Base-by-base conservation (phyloP, 106 monocot species). In the Amphibolis antarctica region DNA sequence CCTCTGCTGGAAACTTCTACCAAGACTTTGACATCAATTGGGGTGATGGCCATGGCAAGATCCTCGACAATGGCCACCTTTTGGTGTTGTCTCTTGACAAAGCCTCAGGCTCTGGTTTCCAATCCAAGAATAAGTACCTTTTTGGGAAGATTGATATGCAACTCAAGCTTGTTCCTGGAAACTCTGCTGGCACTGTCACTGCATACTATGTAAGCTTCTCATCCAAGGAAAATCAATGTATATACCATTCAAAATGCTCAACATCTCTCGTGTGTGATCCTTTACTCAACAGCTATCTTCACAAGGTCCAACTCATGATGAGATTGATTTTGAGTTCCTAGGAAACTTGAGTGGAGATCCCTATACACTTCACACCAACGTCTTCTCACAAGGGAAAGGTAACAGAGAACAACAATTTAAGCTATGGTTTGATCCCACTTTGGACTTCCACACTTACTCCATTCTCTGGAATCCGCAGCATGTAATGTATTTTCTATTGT, bases 121-220 rank as follows among this genome's bases (percentile, higher is more conserved):
- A 73, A 29, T 73, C 72, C n/a, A 64, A 56, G 53, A 64, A 57
- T 18, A 65, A 73, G 65, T 73, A 73, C 65, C 72, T 73, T 65
- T 73, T 51, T 42, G 72, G 72, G 46, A 64, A 63, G 65, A 73
- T 73, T 57, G 72, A 73, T 15, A 73, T 73, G 72, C 72, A 73
- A 65, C 19, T 73, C 53, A 73, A 73, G 65, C 65, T 73, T 29
- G 72, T 73, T 15, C 72, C 46, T 20, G 72, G 64, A n/a, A 73
- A 73, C 65, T 73, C 72, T 21, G 72, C 72, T 46, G 72, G 72
- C 57, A 73, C 72, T 22, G 72, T 73, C 46, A 65, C 72, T 42
- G 65, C 72, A 10, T 73, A 65, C 55, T 73, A 73, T 55, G 72
- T 73, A 47, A 44, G 71, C 42, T 18, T 30, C 31, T 55, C 23